phyloP scores from a whole-genome alignment of 768 basidiomycete species.

The Kwoniella botswanensis region DNA sequence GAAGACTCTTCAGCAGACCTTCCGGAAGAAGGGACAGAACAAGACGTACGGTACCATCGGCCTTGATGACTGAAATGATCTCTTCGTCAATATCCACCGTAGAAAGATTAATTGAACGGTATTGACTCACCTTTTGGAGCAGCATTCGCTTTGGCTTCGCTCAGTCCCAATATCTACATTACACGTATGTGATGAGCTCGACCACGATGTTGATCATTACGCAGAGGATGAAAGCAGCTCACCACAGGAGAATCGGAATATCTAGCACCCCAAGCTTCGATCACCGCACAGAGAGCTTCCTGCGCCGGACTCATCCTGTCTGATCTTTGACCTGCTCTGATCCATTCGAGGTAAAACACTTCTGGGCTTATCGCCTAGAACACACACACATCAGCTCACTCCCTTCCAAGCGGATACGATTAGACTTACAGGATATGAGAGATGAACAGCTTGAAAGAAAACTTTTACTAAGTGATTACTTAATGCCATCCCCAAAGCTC shows the following conservation, averaged over 20 bases:
- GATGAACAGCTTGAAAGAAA: slow-evolving; percentile 43
- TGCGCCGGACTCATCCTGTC: slow-evolving; percentile 39
- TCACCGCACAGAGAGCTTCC: slow-evolving; percentile 38
- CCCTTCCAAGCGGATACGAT: too few relatives aligned
- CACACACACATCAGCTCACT: neutral
- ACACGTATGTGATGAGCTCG: neutral
- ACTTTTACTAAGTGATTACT: slow-evolving; percentile 39
- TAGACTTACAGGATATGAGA: slow-evolving; percentile 39
- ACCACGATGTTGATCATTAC: neutral
- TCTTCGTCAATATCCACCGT: neutral
- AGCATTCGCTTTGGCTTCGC: slow-evolving; percentile 16
- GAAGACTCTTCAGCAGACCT: neutral
- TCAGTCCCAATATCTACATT: slow-evolving; percentile 33
- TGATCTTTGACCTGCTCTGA: slow-evolving; percentile 34
- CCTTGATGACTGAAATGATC: slow-evolving; percentile 26
- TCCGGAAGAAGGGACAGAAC: neutral
- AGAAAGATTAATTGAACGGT: neutral
- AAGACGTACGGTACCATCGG: slow-evolving; percentile 38
- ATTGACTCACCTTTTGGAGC: slow-evolving; percentile 39
- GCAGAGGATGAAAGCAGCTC: slow-evolving; percentile 1
- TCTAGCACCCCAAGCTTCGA: slow-evolving; percentile 47
- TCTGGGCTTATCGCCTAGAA: slow-evolving; percentile 39
- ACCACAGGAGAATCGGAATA: slow-evolving; percentile 46
- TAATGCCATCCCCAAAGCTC: slow-evolving; percentile 33
- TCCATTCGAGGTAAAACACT: slow-evolving; percentile 44